Conservation (phyloP, 768 basidiomycete species). For the Pleurotus citrinopileatus region DNA sequence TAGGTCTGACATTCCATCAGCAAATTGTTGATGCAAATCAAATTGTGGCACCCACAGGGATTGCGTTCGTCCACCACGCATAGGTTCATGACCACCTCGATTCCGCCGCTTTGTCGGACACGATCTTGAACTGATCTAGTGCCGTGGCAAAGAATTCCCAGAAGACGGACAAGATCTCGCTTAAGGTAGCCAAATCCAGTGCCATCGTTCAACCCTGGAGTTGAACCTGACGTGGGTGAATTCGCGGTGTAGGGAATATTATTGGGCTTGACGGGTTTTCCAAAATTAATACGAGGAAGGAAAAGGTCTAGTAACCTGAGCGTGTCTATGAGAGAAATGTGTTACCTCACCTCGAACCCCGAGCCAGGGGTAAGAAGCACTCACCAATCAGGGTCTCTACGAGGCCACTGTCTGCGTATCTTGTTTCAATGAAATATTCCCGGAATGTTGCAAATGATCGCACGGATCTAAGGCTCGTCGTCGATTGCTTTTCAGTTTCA, state of each 20-base stretch:
- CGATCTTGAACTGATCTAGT: conserved; percentile 71
- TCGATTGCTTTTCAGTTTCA: conserved; percentile 15
- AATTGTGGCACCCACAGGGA: conserved; percentile 66
- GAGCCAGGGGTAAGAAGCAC: conserved; percentile 17
- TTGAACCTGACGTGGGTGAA: conserved; percentile 20
- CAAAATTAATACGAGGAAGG: conserved; percentile 82
- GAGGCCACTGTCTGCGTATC: conserved; percentile 33
- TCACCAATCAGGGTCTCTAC: conserved; percentile 59
- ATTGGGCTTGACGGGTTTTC: conserved; percentile 45
- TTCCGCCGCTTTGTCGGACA: conserved; percentile 66
- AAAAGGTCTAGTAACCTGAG: conserved; percentile 77
- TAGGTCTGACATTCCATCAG: conserved; percentile 52
- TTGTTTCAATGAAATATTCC: conserved; percentile 41
- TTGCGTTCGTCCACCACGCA: conserved; percentile 90
- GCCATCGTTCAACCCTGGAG: conserved; percentile 32
- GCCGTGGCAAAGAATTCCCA: conserved; percentile 74
- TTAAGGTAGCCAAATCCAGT: conserved; percentile 83
- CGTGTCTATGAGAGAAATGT: conserved; percentile 45
- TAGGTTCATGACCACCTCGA: conserved; percentile 81
- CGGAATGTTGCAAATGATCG: conserved; percentile 16
- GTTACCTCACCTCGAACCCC: conserved; percentile 13
- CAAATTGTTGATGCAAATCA: conserved; percentile 12
- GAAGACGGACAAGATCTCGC: conserved; percentile 82
- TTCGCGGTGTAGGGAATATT: neutral
- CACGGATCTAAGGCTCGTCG: neutral